Evolutionary conservation across 2,329 filamentous ascomycete genomes (phyloP).

Genomic region (Chaetomium strumarium): DNA sequence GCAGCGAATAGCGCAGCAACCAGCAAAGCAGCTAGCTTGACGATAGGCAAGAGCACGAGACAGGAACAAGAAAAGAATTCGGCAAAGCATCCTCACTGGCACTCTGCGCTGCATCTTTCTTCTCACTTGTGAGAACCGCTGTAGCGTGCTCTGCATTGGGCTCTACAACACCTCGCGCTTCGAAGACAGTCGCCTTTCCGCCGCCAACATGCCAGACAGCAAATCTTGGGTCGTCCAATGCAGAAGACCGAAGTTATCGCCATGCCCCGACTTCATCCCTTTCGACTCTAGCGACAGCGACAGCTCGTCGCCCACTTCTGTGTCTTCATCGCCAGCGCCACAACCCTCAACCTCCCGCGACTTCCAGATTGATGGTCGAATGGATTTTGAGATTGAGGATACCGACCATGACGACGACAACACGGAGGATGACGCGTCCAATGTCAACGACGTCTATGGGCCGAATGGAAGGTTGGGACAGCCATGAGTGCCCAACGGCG

Average conservation of each 20-base stretch:
- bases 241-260: neutral
- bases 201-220: conserved; percentile 4
- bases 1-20: conserved; percentile 47
- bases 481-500: too few relatives aligned
- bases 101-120: conserved; percentile 36
- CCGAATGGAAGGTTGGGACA: conserved; percentile 10
- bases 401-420: neutral
- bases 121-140: conserved; percentile 35
- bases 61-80: conserved; percentile 29
- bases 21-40: conserved; percentile 56
- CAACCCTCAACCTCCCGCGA: conserved; percentile 1
- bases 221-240: neutral
- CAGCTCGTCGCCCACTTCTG: neutral
- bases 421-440: neutral
- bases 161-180: conserved; percentile 4
- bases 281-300: conserved; percentile 11
- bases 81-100: conserved; percentile 31
- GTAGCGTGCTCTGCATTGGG: conserved; percentile 25
- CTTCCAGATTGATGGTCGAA: neutral
- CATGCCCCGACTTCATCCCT: conserved; percentile 6
- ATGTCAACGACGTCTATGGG: neutral
- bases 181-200: neutral
- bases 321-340: neutral
- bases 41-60: conserved; percentile 57
- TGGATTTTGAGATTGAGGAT: neutral